These are phyloP conservation scores for Leptomonas seymouri DNA, from an alignment of 208 protist genomes.

Conservation along the genomic window DNA sequence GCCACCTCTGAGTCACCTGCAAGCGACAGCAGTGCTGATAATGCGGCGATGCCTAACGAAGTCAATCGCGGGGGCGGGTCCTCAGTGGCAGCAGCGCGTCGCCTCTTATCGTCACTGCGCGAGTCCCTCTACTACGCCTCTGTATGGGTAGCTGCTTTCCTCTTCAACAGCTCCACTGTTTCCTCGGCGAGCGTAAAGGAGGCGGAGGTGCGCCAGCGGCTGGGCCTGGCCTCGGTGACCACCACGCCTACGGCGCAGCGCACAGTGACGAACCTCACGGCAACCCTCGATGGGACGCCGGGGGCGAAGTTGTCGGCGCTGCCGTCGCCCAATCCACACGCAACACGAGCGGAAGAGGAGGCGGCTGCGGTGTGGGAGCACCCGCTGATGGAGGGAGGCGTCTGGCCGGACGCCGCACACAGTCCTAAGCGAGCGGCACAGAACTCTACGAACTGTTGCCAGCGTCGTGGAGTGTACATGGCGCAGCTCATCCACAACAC, in stretches of 20 bases:
- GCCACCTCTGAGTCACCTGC: background rate
- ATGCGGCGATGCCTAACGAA: background rate
- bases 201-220: slow-evolving; percentile 29
- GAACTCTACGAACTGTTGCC: background rate
- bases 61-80: background rate
- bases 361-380: slow-evolving; percentile 23
- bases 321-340: background rate
- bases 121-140: slow-evolving; percentile 34
- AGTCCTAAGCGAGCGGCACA: background rate
- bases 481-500: slow-evolving; percentile 20
- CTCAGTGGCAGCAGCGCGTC: slow-evolving; percentile 4
- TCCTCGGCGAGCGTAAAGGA: slow-evolving; percentile 27
- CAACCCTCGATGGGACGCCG: slow-evolving; percentile 7
- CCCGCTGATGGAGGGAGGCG: slow-evolving; percentile 28
- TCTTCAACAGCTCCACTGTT: slow-evolving; percentile 32
- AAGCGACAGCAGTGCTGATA: background rate
- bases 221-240: slow-evolving; percentile 29
- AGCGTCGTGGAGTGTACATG: slow-evolving; percentile 8
- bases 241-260: slow-evolving; percentile 30
- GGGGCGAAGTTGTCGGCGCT: no score
- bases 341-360: slow-evolving; percentile 11
- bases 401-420: background rate
- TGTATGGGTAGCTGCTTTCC: slow-evolving; percentile 34
- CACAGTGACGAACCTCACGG: slow-evolving; percentile 15
- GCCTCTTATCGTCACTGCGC: slow-evolving; percentile 25